Evolutionary conservation across 805 yeast species (phyloP), one percentile per base, ranked within the genome.

Genomic region (Wickerhamomyces chaumierensis): DNA sequence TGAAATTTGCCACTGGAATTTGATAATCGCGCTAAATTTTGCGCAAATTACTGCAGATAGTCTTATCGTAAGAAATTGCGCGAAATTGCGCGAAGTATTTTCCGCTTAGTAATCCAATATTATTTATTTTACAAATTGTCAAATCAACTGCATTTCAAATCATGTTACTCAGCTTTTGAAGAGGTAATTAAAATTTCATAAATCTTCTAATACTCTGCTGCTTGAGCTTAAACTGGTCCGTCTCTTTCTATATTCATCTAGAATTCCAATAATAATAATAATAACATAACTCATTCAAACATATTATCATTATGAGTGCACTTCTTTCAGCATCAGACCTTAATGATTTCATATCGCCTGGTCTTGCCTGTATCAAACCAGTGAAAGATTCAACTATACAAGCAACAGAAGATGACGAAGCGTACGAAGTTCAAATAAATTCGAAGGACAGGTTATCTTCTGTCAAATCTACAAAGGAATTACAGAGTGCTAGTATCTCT

Each of bases 281-380:
- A 21, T 21, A 21, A 21, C n/a, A n/a, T n/a, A 9, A 21, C 23
- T 7, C 23, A 21, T 6, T 9, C 6, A 21, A 21, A 21, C 29
- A 25, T 13, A 7, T 25, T 11, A 11, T 14, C 7, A 4, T 11
- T 5, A 87, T 88, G 97, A 81, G 94, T 61, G 86, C 96, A 1
- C 64, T 88, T 33, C 66, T 90, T 39, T 81, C 94, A 8, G 88
- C 86, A 18, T 92, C 84, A 41, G 96, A 92, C 53, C 63, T 92
- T 41, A 92, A 92, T 60, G 98, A 92, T 60, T 92, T 87, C 61
- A 90, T 92, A 34, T 71, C 83, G 25, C 98, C 97, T 0, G 94
- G 95, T 0, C 78, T 84, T 20, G 97, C 96, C 0, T 92, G 98
- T 56, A 80, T 88, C 39, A 92, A 86, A 61, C 96, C 97, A 0